Percentiles rank a stretch among this genome's conserved stretches.
These are phyloP conservation scores for Paracoccidioides lutzii DNA, from an alignment of 2,329 filamentous ascomycete genomes.

Conservation along the genomic window DNA sequence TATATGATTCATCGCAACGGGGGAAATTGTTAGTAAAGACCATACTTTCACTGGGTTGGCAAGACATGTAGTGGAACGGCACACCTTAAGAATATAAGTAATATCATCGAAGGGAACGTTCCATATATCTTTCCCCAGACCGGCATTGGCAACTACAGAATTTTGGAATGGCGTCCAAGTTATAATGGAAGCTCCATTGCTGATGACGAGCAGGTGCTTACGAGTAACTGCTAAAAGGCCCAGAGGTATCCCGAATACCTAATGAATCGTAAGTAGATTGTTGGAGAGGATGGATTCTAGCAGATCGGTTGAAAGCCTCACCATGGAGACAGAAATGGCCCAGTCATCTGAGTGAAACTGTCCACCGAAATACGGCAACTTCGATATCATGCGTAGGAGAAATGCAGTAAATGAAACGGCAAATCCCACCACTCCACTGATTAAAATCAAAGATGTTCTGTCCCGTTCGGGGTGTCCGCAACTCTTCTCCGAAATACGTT, in stretches of 20 bases:
- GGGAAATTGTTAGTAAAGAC: neutral
- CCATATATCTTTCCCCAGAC: slow-evolving; percentile 1
- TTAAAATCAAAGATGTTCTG: neutral
- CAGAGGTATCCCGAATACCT: neutral
- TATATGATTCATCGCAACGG: neutral
- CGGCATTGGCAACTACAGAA: neutral
- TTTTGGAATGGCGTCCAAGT: neutral
- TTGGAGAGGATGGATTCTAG: neutral
- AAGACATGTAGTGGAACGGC: neutral
- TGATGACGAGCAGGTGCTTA: neutral
- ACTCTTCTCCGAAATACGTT: neutral
- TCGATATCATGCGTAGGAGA: neutral
- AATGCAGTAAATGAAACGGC: neutral
- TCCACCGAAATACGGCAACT: neutral
- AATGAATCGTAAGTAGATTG: neutral
- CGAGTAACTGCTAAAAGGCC: neutral
- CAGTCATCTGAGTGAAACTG: slow-evolving; percentile 1
- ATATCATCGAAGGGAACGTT: neutral
- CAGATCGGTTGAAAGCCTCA: neutral
- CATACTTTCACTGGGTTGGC: neutral
- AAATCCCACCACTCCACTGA: neutral
- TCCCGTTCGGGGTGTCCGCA: neutral
- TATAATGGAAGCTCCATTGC: neutral
- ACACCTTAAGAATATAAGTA: neutral
- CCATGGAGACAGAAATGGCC: neutral